A percentile compares a stretch with the other conserved stretches of the same genome.
Evolutionary conservation across 2,329 filamentous ascomycete genomes (phyloP).

Genomic region (Aspergillus unguis): DNA sequence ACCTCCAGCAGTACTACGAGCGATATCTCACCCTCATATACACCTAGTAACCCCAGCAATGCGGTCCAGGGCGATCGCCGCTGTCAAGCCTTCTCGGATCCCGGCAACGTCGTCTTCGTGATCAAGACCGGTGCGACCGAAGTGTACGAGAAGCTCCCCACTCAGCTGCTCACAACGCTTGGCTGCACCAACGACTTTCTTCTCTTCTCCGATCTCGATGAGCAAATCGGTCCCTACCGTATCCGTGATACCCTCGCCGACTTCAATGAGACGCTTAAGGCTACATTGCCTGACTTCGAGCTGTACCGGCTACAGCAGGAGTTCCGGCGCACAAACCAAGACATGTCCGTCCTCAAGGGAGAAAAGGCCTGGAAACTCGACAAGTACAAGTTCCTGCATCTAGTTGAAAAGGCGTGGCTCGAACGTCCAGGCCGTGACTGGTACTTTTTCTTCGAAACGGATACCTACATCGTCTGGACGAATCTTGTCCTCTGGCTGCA

Average conservation of each 20-base stretch:
- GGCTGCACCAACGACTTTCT: slow-evolving; percentile 51
- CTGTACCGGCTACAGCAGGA: slow-evolving; percentile 41
- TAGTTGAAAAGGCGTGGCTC: slow-evolving; percentile 54
- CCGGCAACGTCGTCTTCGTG: slow-evolving; percentile 49
- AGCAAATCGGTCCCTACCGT: slow-evolving; percentile 29
- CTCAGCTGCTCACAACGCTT: slow-evolving; percentile 54
- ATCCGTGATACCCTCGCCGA: slow-evolving; percentile 34
- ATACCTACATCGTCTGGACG: slow-evolving; percentile 56
- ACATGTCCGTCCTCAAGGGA: slow-evolving; percentile 22
- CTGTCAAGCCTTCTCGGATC: slow-evolving; percentile 46
- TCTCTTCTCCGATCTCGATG: slow-evolving; percentile 39
- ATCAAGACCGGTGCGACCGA: slow-evolving; percentile 60
- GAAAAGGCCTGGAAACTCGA: slow-evolving; percentile 53
- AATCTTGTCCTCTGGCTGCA: slow-evolving; percentile 51
- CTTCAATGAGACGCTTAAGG: slow-evolving; percentile 40
- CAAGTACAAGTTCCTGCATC: slow-evolving; percentile 62
- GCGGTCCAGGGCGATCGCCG: slow-evolving; percentile 15
- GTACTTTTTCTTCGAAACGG: slow-evolving; percentile 60
- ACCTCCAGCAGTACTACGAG: background rate
- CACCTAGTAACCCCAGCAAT: slow-evolving; percentile 6
- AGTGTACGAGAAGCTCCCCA: slow-evolving; percentile 51
- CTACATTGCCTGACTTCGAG: slow-evolving; percentile 50
- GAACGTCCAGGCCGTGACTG: slow-evolving; percentile 54
- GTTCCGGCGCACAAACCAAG: slow-evolving; percentile 47
- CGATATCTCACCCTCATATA: background rate